Evolutionary conservation across 441 rosid genomes (phyloP).

Genomic region (Gossypium trilobum): DNA sequence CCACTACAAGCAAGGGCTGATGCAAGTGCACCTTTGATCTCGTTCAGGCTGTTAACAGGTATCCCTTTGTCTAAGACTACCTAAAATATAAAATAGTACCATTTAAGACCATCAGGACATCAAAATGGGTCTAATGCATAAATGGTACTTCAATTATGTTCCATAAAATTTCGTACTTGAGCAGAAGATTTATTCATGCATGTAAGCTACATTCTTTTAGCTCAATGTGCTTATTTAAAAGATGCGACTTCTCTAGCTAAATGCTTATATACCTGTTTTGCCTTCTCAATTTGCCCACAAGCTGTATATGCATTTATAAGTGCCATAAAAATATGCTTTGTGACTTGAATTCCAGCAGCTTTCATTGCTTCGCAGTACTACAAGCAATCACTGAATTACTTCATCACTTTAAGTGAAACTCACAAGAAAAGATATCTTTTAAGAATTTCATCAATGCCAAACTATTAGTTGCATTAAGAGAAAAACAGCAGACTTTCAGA

Average conservation of each 20-base stretch:
- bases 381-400: slow-evolving; percentile 20
- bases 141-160: not conserved
- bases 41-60: slow-evolving; percentile 35
- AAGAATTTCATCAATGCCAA: not conserved
- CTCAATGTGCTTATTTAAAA: not conserved
- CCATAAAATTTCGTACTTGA: not conserved
- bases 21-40: slow-evolving; percentile 63
- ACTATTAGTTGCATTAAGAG: not conserved
- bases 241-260: not conserved
- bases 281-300: slow-evolving; percentile 68
- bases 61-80: slow-evolving; percentile 40
- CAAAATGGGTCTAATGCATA: slow-evolving; percentile 2
- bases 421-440: not conserved
- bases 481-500: not conserved
- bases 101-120: not conserved
- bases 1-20: slow-evolving; percentile 68
- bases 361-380: slow-evolving; percentile 54
- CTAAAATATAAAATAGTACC: slow-evolving; percentile 31
- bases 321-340: slow-evolving; percentile 56
- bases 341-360: slow-evolving; percentile 30
- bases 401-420: not conserved
- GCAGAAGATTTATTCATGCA: not conserved
- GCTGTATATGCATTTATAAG: slow-evolving; percentile 64
- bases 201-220: not conserved
- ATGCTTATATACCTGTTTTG: slow-evolving; percentile 53